These are phyloP conservation scores for Eragrostis nindensis DNA, from an alignment of 176 grass and related monocot genomes.

Conservation along the genomic window DNA sequence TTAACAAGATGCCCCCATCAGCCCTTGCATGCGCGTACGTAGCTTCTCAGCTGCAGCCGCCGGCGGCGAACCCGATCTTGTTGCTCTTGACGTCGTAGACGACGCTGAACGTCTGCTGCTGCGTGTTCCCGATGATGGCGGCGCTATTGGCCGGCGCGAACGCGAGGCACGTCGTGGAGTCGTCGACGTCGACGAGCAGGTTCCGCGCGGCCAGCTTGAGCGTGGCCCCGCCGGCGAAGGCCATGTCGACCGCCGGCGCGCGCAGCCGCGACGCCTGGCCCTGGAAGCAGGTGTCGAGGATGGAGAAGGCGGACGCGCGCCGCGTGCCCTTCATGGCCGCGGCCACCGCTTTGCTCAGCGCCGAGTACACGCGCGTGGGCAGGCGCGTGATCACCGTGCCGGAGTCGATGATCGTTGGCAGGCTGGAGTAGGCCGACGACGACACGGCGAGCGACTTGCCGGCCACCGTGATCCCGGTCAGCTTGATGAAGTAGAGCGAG, in stretches of 20 bases:
- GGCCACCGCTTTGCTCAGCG: slow-evolving; percentile 61
- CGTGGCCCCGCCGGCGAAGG: slow-evolving; percentile 61
- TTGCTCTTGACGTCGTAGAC: slow-evolving; percentile 73
- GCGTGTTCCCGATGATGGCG: slow-evolving; percentile 84
- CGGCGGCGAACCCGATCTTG: slow-evolving; percentile 73
- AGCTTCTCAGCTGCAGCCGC: slow-evolving; percentile 48
- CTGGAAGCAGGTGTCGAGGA: slow-evolving; percentile 80
- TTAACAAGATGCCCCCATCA: not conserved
- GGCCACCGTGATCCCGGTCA: slow-evolving; percentile 62
- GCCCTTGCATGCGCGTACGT: not conserved
- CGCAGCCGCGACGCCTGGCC: slow-evolving; percentile 43
- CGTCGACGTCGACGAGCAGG: slow-evolving; percentile 73
- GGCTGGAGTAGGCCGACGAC: slow-evolving; percentile 46
- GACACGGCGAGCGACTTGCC: slow-evolving; percentile 50
- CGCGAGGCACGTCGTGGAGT: slow-evolving; percentile 69
- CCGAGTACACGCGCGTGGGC: slow-evolving; percentile 61
- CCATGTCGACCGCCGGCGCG: slow-evolving; percentile 58
- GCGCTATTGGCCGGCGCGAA: slow-evolving; percentile 60
- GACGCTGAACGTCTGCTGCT: slow-evolving; percentile 81
- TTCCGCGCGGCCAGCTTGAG: slow-evolving; percentile 54
- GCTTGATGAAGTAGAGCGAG: slow-evolving; percentile 85
- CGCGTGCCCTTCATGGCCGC: slow-evolving; percentile 45
- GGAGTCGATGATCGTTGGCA: slow-evolving; percentile 77
- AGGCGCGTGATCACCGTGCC: slow-evolving; percentile 84
- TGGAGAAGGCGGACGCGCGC: slow-evolving; percentile 51